Percentiles rank a stretch among this genome's conserved stretches.
Evolutionary conservation across 345 rosid genomes (phyloP).

Genomic region (Cardiospermum halicacabum): DNA sequence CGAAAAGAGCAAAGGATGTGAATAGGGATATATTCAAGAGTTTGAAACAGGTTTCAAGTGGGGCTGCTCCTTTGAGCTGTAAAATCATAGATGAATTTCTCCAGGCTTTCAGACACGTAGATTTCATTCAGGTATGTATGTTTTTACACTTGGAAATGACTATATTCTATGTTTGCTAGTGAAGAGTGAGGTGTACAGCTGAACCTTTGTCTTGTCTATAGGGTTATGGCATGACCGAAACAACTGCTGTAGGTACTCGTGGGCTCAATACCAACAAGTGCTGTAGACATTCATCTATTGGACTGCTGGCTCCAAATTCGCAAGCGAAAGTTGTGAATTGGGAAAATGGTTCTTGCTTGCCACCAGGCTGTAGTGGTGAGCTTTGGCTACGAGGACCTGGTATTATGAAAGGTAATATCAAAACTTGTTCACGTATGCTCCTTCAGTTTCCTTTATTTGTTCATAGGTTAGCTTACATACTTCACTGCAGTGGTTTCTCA

Average conservation of each 20-base stretch:
- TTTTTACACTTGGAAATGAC: no score
- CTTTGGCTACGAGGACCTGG: constrained; percentile 85
- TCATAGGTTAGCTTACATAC: background rate
- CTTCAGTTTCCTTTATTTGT: background rate
- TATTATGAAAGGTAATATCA: constrained; percentile 55
- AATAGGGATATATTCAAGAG: constrained; percentile 41
- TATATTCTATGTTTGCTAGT: no score
- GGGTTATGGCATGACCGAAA: constrained; percentile 95
- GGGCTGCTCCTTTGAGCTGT: constrained; percentile 65
- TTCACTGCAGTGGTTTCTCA: background rate
- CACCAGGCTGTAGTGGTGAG: constrained; percentile 72
- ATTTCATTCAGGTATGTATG: constrained; percentile 90
- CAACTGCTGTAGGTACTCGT: constrained; percentile 79
- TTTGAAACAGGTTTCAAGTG: constrained; percentile 78
- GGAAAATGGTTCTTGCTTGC: constrained; percentile 53
- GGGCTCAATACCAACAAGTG: constrained; percentile 47
- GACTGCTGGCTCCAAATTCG: constrained; percentile 77
- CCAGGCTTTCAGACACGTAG: constrained; percentile 51
- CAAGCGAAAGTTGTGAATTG: constrained; percentile 78
- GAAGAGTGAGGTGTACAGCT: no score
- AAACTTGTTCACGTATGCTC: background rate
- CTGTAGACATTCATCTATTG: constrained; percentile 53
- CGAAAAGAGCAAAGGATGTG: constrained; percentile 31
- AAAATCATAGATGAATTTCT: constrained; percentile 53
- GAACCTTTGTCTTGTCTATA: constrained; percentile 24